phyloP scores from a whole-genome alignment of 176 grass and related monocot genomes.

The Themeda triandra region DNA sequence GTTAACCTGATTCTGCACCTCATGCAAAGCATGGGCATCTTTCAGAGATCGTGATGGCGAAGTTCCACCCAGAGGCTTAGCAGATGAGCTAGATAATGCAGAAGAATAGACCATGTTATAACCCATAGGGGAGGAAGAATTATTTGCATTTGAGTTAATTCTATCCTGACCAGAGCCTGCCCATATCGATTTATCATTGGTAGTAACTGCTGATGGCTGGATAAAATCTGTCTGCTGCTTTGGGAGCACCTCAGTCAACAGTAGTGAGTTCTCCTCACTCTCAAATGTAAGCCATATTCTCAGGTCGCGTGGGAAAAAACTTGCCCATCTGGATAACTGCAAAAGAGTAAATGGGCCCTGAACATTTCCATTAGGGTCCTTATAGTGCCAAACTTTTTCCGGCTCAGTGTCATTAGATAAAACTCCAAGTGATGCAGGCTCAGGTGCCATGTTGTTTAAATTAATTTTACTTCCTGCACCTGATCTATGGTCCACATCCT shows the following conservation, averaged over 20 bases:
- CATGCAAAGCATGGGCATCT: slow-evolving; percentile 35
- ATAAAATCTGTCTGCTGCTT: slow-evolving; percentile 50
- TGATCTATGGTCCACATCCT: slow-evolving; percentile 17
- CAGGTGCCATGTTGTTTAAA: slow-evolving; percentile 35
- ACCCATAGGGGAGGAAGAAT: slow-evolving; percentile 32
- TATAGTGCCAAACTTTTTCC: slow-evolving; percentile 96
- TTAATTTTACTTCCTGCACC: slow-evolving; percentile 37
- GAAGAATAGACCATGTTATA: slow-evolving; percentile 38
- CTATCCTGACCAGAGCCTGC: slow-evolving; percentile 32
- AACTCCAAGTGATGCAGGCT: slow-evolving; percentile 38
- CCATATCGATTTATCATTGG: slow-evolving; percentile 27
- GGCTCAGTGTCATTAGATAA: slow-evolving; percentile 43
- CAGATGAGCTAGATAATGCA: slow-evolving; percentile 31
- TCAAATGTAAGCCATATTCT: slow-evolving; percentile 91
- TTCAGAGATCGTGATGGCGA: slow-evolving; percentile 26
- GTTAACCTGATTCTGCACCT: slow-evolving; percentile 21
- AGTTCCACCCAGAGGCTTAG: slow-evolving; percentile 31
- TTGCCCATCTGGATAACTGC: slow-evolving; percentile 78
- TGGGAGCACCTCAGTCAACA: slow-evolving; percentile 64
- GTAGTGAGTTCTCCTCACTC: slow-evolving; percentile 71
- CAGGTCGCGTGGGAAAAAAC: slow-evolving; percentile 64
- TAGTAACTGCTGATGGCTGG: slow-evolving; percentile 27
- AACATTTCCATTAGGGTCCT: slow-evolving; percentile 78
- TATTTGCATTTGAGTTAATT: slow-evolving; percentile 42
- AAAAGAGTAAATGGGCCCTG: slow-evolving; percentile 85